phyloP scores from a whole-genome alignment of 1,284 basidiomycete genomes.

The Sanguinoderma infundibulare region DNA sequence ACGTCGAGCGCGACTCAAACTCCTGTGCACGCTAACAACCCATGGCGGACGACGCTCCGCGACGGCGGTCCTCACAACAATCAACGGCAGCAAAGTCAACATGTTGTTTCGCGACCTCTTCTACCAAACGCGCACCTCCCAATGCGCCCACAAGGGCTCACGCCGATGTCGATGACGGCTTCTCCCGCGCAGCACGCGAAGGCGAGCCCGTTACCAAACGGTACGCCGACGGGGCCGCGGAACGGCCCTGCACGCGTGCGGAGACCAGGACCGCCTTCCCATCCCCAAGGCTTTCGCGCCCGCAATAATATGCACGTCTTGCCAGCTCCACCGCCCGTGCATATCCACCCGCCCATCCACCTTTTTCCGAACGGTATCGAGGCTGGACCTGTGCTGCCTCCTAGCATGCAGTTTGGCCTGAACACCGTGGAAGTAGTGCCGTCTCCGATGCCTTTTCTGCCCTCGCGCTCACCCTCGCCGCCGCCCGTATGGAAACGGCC shows the following conservation, averaged over 20 bases:
- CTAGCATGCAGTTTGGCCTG: conserved; percentile 20
- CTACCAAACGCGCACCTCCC: conserved; percentile 22
- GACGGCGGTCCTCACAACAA: conserved; percentile 5
- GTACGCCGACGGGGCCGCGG: conserved; percentile 24
- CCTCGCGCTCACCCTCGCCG: conserved; percentile 53
- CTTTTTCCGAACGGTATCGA: conserved; percentile 24
- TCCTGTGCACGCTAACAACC: conserved; percentile 25
- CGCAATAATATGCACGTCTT: conserved; percentile 27
- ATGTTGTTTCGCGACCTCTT: conserved; percentile 10
- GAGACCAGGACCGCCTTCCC: conserved; percentile 20
- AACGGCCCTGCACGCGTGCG: conserved; percentile 27
- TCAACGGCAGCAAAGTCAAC: conserved; percentile 5
- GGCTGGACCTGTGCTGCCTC: conserved; percentile 19
- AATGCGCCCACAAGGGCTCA: conserved; percentile 23
- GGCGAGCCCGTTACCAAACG: conserved; percentile 18
- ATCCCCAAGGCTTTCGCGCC: conserved; percentile 32
- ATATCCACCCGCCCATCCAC: conserved; percentile 26
- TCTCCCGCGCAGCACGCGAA: conserved; percentile 18
- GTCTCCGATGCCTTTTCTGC: conserved; percentile 24
- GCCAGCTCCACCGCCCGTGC: conserved; percentile 15
- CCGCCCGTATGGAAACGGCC: conserved; percentile 48
- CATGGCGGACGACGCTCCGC: conserved; percentile 27
- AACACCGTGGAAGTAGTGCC: conserved; percentile 21
- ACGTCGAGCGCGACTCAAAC: conserved; percentile 30
- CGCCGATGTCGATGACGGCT: conserved; percentile 16